Evolutionary conservation across 371 early-diverging fungal species (phyloP).

Genomic region (Quaeritorhiza haematococci): DNA sequence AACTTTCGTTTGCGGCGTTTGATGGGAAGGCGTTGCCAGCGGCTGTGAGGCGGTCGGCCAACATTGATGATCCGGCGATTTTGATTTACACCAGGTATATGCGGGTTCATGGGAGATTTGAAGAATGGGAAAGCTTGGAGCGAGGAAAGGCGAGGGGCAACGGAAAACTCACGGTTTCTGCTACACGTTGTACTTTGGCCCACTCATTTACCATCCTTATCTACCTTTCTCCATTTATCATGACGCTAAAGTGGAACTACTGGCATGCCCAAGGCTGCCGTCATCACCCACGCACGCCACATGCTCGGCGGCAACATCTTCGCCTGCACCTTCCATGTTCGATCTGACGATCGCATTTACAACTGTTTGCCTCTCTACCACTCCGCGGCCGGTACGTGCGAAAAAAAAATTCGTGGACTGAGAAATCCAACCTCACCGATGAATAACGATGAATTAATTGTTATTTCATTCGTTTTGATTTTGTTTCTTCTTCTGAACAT

Average conservation of each 20-base stretch:
- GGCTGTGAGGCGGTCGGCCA: neutral
- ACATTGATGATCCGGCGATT: neutral
- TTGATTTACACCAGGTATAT: neutral
- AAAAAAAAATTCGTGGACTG: neutral
- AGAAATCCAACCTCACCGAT: constrained; percentile 1
- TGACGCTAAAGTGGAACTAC: constrained; percentile 35
- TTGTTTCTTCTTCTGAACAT: neutral
- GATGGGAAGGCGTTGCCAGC: neutral
- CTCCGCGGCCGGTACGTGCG: constrained; percentile 33
- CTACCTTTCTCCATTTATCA: neutral
- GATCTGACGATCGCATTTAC: constrained; percentile 35
- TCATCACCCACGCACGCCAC: constrained; percentile 9
- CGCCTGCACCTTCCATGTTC: neutral
- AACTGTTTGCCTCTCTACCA: constrained; percentile 50
- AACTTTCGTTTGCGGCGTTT: neutral
- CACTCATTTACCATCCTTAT: neutral
- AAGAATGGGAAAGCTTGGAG: neutral
- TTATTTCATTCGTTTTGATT: constrained; percentile 19
- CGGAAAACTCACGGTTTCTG: neutral
- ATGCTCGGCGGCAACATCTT: constrained; percentile 3
- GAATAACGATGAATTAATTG: constrained; percentile 18
- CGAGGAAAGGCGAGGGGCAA: neutral
- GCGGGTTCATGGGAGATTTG: too few relatives aligned
- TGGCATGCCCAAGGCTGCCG: constrained; percentile 28
- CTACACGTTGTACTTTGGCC: neutral